These are phyloP conservation scores for Oxalis stricta DNA, from an alignment of 441 rosid genomes.

Conservation along the genomic window DNA sequence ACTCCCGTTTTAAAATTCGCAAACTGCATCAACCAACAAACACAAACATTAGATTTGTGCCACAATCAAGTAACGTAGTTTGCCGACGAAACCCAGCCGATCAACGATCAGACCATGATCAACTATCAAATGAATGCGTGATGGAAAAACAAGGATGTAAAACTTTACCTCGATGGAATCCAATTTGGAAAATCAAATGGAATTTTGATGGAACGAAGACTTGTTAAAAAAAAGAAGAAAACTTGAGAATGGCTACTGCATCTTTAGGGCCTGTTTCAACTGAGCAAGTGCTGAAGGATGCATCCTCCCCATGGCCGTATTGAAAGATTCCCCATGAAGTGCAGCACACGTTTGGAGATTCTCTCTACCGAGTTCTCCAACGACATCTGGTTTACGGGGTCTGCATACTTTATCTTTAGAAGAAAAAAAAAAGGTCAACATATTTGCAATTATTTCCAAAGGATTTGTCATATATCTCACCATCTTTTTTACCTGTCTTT, in stretches of 20 bases:
- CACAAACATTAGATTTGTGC: too few species aligned
- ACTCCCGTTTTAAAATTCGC: conserved; percentile 3
- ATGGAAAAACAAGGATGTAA: too few species aligned
- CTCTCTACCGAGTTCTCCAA: conserved; percentile 72
- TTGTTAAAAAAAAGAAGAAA: conserved; percentile 4
- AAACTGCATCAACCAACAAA: too few species aligned
- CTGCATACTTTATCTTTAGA: conserved; percentile 57
- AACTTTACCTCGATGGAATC: too few species aligned
- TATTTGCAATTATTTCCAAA: too few species aligned
- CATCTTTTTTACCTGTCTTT: conserved; percentile 60
- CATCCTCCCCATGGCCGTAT: conserved; percentile 62
- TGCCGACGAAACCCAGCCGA: too few species aligned
- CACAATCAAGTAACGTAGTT: too few species aligned
- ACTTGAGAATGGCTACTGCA: conserved; percentile 30
- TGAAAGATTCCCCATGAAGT: conserved; percentile 83
- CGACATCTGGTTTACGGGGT: conserved; percentile 70
- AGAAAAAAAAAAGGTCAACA: conserved; percentile 2
- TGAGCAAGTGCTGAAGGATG: conserved; percentile 81
- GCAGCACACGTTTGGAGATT: conserved; percentile 78
- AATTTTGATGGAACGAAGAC: conserved; percentile 8
- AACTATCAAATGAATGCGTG: too few species aligned
- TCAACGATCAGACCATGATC: too few species aligned
- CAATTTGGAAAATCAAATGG: conserved; percentile 6
- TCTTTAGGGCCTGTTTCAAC: conserved; percentile 86
- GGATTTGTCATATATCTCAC: neutral